A percentile compares a stretch with the other conserved stretches of the same genome.
phyloP scores from a whole-genome alignment of 352 stramenopile species.

The Globisporangium takayamanum region DNA sequence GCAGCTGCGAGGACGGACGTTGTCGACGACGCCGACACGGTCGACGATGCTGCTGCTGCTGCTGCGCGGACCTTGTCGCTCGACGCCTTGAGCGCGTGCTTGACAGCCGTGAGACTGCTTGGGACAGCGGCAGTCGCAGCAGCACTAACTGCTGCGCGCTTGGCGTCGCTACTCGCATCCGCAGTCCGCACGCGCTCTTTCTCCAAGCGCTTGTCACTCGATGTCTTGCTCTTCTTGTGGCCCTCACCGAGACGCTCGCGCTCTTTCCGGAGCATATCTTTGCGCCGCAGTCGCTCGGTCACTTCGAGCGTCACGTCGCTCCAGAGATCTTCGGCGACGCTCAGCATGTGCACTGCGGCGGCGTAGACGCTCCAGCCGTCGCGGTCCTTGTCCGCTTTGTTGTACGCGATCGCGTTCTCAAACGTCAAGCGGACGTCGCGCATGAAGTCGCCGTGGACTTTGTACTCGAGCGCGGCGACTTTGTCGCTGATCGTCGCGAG shows the following conservation, averaged over 20 bases:
- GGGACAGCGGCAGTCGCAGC: conserved; percentile 4
- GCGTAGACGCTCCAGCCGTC: conserved; percentile 79
- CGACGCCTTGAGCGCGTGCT: conserved; percentile 1
- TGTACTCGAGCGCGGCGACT: conserved; percentile 63
- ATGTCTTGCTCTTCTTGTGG: conserved; percentile 35
- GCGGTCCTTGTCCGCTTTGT: conserved; percentile 71
- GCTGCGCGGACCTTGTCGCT: conserved; percentile 7
- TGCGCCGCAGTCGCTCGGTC: conserved; percentile 57
- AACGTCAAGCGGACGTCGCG: conserved; percentile 74
- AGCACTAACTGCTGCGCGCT: conserved; percentile 10
- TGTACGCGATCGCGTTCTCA: conserved; percentile 81
- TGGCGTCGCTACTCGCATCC: background rate
- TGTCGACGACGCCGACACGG: background rate
- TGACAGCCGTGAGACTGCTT: background rate
- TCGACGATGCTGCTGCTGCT: background rate
- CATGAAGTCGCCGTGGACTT: conserved; percentile 78
- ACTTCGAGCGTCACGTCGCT: conserved; percentile 77
- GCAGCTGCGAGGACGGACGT: conserved; percentile 4
- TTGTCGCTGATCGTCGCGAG: conserved; percentile 69
- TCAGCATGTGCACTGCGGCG: conserved; percentile 65
- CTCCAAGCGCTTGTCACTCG: conserved; percentile 20
- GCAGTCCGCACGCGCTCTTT: conserved; percentile 14
- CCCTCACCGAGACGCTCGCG: conserved; percentile 38
- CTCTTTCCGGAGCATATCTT: conserved; percentile 68
- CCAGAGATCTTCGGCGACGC: conserved; percentile 70